These are phyloP conservation scores for Byssothecium circinans DNA, from an alignment of 2,329 filamentous ascomycete species.

Conservation along the genomic window DNA sequence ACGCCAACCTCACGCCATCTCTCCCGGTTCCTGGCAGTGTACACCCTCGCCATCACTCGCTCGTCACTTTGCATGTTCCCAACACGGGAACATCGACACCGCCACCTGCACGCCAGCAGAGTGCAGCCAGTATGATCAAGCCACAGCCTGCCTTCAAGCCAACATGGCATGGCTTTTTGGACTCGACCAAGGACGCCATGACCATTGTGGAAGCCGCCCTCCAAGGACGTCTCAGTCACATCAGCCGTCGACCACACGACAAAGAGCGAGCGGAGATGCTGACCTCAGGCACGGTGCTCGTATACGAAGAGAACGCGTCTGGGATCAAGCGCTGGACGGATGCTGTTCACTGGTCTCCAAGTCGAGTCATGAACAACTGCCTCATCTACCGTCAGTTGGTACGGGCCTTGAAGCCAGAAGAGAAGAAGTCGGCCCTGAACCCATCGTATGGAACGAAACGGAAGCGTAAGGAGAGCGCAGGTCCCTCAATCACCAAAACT, in stretches of 20 bases:
- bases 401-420: constrained; percentile 39
- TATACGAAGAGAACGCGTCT: constrained; percentile 88
- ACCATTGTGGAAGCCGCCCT: constrained; percentile 80
- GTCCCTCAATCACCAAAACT: constrained; percentile 29
- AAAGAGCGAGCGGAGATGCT: constrained; percentile 77
- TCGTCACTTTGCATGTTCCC: constrained; percentile 32
- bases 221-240: constrained; percentile 69
- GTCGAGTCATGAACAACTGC: constrained; percentile 80
- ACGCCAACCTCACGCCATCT: constrained; percentile 28
- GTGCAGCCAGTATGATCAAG: constrained; percentile 35
- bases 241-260: constrained; percentile 83
- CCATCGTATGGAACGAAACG: constrained; percentile 41
- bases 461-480: constrained; percentile 39
- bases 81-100: constrained; percentile 30
- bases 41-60: constrained; percentile 33
- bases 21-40: constrained; percentile 23
- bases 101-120: constrained; percentile 31
- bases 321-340: constrained; percentile 96
- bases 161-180: constrained; percentile 68
- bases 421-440: constrained; percentile 41
- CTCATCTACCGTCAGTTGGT: constrained; percentile 79
- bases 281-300: constrained; percentile 81
- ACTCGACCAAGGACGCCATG: constrained; percentile 73
- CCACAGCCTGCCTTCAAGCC: constrained; percentile 56
- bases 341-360: constrained; percentile 87